A percentile compares a stretch with the other conserved stretches of the same genome.
Evolutionary conservation across 192 early-diverging fungal species (phyloP).

Genomic region (Jimgerdemannia flammicorona): DNA sequence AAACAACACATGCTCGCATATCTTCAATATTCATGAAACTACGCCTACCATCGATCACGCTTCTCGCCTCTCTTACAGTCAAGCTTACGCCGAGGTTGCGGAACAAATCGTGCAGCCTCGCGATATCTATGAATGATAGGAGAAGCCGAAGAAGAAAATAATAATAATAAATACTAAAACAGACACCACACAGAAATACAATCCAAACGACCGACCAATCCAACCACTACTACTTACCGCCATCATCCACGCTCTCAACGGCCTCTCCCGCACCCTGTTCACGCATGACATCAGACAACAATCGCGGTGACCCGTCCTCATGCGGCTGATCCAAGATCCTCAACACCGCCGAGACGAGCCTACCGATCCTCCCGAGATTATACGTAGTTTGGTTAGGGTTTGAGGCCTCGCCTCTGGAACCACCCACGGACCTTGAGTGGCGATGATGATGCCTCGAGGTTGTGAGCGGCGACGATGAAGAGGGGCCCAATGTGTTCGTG

Average conservation of each 20-base stretch:
- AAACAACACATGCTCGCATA: too few species aligned
- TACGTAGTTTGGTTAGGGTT: constrained; percentile 12
- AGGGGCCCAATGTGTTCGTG: not conserved
- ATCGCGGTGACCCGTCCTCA: constrained; percentile 30
- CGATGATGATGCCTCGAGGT: not conserved
- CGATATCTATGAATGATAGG: not conserved
- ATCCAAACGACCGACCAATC: too few species aligned
- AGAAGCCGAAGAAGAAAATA: not conserved
- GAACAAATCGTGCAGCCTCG: constrained; percentile 24
- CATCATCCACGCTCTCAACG: not conserved
- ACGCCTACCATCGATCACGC: constrained; percentile 14
- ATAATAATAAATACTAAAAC: not conserved
- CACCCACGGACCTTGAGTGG: not conserved
- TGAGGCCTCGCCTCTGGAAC: not conserved
- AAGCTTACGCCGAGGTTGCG: constrained; percentile 26
- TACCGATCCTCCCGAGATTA: constrained; percentile 30
- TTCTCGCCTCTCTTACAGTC: constrained; percentile 28
- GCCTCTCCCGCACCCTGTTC: constrained; percentile 8
- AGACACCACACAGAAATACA: too few species aligned
- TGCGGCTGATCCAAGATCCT: constrained; percentile 36
- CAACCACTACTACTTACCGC: not conserved
- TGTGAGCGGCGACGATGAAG: not conserved
- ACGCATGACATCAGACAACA: constrained; percentile 31
- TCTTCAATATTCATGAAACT: not conserved
- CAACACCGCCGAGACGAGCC: constrained; percentile 29